phyloP scores from a whole-genome alignment of 108 stramenopile species.

The Bacterosira constricta region DNA sequence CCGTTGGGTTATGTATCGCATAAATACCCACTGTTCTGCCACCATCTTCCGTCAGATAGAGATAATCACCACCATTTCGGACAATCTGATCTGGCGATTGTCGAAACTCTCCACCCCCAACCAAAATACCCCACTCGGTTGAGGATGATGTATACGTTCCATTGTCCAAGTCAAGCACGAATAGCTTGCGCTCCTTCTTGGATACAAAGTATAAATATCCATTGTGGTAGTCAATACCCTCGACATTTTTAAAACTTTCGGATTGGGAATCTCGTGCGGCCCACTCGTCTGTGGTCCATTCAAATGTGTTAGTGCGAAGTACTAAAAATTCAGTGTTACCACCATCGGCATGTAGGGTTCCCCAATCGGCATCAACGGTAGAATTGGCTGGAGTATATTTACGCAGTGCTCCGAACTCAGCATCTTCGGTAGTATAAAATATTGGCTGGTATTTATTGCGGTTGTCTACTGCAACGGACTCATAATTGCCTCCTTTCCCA shows the following conservation, averaged over 20 bases:
- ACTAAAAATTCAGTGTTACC: background rate
- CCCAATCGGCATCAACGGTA: background rate
- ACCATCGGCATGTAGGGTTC: background rate
- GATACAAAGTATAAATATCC: constrained; percentile 44
- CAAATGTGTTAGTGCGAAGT: constrained; percentile 15
- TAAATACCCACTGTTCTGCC: constrained; percentile 42
- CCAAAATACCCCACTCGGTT: background rate
- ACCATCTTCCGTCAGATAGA: constrained; percentile 63
- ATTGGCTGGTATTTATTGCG: background rate
- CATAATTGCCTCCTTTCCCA: constrained; percentile 28
- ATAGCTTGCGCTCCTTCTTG: constrained; percentile 26
- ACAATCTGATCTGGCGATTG: constrained; percentile 55
- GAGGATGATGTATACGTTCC: constrained; percentile 1
- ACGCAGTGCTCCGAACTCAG: constrained; percentile 38
- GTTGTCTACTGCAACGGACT: constrained; percentile 44
- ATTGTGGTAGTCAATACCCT: constrained; percentile 50
- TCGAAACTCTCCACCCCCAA: constrained; percentile 28
- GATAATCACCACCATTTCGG: constrained; percentile 10
- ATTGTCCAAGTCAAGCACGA: constrained; percentile 34
- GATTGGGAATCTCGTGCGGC: constrained; percentile 20
- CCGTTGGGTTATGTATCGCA: constrained; percentile 22
- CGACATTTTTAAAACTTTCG: constrained; percentile 30
- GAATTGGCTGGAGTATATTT: constrained; percentile 44
- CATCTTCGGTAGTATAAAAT: constrained; percentile 66
- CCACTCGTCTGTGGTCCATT: constrained; percentile 39